phyloP scores from a whole-genome alignment of 495 filamentous ascomycete genomes.

The Halenospora varia region DNA sequence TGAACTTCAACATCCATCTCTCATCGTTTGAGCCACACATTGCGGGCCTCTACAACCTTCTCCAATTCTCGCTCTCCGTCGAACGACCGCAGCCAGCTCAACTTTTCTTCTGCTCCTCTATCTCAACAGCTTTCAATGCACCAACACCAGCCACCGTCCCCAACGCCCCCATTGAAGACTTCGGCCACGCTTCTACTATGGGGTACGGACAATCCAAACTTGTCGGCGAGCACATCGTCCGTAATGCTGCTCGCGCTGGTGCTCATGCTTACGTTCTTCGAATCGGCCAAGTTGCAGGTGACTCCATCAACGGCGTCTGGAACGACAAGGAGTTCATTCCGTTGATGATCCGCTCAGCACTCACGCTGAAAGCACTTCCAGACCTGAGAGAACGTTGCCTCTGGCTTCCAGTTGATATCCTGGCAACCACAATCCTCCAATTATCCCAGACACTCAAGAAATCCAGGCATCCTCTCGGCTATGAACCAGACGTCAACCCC shows the following conservation, averaged over 20 bases:
- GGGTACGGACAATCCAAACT: constrained; percentile 63
- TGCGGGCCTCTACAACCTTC: constrained; percentile 45
- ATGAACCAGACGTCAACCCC: background rate
- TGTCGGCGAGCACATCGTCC: constrained; percentile 51
- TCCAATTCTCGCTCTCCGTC: constrained; percentile 47
- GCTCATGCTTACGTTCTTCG: constrained; percentile 42
- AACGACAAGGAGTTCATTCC: constrained; percentile 60
- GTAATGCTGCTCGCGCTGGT: constrained; percentile 27
- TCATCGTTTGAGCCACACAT: constrained; percentile 42
- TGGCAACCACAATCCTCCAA: constrained; percentile 40
- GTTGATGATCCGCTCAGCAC: constrained; percentile 47
- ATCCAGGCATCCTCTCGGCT: background rate
- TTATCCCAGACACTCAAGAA: constrained; percentile 20
- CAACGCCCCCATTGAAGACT: constrained; percentile 36
- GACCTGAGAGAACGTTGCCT: constrained; percentile 41
- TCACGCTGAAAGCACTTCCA: constrained; percentile 46
- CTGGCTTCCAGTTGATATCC: constrained; percentile 50
- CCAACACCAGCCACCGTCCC: constrained; percentile 32
- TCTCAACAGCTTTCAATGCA: constrained; percentile 42
- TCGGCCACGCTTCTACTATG: constrained; percentile 44
- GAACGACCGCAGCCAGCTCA: constrained; percentile 37
- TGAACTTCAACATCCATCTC: constrained; percentile 49
- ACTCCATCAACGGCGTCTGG: constrained; percentile 53
- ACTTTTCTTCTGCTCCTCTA: constrained; percentile 48
- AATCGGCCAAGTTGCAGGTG: constrained; percentile 57